phyloP scores from a whole-genome alignment of 2,329 filamentous ascomycete genomes.

The Arthrobotrys iridis region DNA sequence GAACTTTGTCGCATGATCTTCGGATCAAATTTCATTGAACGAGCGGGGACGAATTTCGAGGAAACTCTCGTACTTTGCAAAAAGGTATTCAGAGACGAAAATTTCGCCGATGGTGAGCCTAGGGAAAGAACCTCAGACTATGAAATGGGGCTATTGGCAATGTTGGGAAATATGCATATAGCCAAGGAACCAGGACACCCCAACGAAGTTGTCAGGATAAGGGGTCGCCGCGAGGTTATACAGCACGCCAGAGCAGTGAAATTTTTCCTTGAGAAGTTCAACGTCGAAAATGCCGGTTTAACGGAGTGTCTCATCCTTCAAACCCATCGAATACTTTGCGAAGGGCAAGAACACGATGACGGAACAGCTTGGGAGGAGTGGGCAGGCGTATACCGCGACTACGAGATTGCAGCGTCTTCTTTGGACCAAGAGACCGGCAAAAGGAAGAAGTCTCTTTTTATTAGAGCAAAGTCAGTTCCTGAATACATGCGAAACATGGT shows the following conservation, averaged over 20 bases:
- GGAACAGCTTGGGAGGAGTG: conserved; percentile 21
- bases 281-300: not conserved
- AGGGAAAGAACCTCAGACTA: no score
- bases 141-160: no score
- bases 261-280: conserved; percentile 19
- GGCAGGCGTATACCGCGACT: conserved; percentile 27
- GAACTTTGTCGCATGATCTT: conserved; percentile 17
- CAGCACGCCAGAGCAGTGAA: conserved; percentile 19
- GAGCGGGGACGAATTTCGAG: conserved; percentile 4
- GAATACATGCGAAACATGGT: not conserved
- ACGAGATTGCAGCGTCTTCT: conserved; percentile 47
- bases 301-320: conserved; percentile 11
- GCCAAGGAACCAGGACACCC: no score
- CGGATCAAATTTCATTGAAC: conserved; percentile 21
- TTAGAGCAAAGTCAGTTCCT: conserved; percentile 8
- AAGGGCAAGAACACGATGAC: not conserved
- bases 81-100: not conserved
- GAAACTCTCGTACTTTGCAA: not conserved
- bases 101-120: not conserved
- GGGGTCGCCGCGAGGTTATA: conserved; percentile 14
- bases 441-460: conserved; percentile 23
- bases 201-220: no score
- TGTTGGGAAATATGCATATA: no score
- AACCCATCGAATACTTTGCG: conserved; percentile 28
- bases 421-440: not conserved